Percentiles rank a stretch among this genome's conserved stretches.
These are phyloP conservation scores for Beauveria sp. DNA, from an alignment of 2,329 filamentous ascomycete species.

Conservation along the genomic window DNA sequence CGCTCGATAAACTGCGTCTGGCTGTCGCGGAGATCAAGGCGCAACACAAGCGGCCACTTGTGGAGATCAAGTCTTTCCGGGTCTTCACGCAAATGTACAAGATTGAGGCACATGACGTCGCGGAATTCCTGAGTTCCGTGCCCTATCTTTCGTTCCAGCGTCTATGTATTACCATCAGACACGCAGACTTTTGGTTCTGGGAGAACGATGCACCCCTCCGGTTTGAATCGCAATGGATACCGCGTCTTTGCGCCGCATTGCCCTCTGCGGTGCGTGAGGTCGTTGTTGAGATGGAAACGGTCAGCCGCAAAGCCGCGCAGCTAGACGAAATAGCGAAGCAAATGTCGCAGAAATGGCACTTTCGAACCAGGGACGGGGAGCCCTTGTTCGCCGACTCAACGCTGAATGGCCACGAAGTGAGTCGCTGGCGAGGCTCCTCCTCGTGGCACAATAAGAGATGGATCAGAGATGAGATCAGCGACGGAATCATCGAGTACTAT, in stretches of 20 bases:
- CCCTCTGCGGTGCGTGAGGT: conserved; percentile 30
- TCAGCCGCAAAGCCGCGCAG: conserved; percentile 36
- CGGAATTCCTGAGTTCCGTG: conserved; percentile 18
- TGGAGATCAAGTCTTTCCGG: conserved; percentile 26
- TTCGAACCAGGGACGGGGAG: conserved; percentile 24
- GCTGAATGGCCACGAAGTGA: conserved; percentile 19
- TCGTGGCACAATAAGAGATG: conserved; percentile 30
- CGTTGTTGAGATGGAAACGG: conserved; percentile 38
- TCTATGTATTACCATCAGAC: conserved; percentile 38
- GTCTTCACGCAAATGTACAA: conserved; percentile 36
- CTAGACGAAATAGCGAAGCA: conserved; percentile 35
- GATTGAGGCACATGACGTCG: conserved; percentile 20
- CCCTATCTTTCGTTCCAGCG: conserved; percentile 25
- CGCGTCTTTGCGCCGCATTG: conserved; percentile 16
- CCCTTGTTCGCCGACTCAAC: conserved; percentile 23
- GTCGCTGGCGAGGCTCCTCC: conserved; percentile 37
- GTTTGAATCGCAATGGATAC: conserved; percentile 31
- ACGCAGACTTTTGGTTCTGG: conserved; percentile 43
- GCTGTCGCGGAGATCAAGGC: background rate
- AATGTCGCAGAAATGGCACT: conserved; percentile 27
- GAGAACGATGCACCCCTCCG: conserved; percentile 27
- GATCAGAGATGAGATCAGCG: conserved; percentile 33
- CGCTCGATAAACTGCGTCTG: background rate
- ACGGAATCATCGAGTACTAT: conserved; percentile 35
- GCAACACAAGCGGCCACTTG: conserved; percentile 12